These are phyloP conservation scores for Rhynchospora pubera DNA, from an alignment of 176 grass and related monocot genomes.

Conservation along the genomic window DNA sequence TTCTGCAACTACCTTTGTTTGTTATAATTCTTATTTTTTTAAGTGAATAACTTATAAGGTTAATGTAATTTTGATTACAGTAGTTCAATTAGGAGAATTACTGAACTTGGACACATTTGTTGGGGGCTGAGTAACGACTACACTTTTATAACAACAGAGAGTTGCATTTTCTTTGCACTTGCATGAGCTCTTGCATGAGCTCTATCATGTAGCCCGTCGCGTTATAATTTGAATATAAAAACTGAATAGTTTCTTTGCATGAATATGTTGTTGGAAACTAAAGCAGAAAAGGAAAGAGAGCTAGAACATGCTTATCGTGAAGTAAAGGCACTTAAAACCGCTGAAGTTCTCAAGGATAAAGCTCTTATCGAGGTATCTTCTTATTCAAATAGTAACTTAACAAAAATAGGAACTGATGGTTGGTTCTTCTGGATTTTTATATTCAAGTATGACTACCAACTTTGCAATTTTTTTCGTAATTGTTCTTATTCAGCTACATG, in stretches of 20 bases:
- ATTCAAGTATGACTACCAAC: background rate
- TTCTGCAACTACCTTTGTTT: background rate
- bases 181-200: no score
- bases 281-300: conserved; percentile 81
- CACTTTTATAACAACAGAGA: background rate
- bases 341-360: conserved; percentile 74
- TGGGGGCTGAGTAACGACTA: background rate
- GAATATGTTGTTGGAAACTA: conserved; percentile 7
- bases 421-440: background rate
- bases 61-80: background rate
- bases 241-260: background rate
- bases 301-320: conserved; percentile 54
- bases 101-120: background rate
- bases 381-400: conserved; percentile 18
- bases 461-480: background rate
- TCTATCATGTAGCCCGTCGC: background rate
- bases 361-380: conserved; percentile 65
- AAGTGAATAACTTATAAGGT: background rate
- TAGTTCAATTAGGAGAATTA: background rate
- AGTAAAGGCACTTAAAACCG: conserved; percentile 64
- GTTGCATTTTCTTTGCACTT: background rate
- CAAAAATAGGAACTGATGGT: background rate
- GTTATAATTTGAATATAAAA: background rate
- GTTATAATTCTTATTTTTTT: background rate
- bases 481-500: conserved; percentile 14